Evolutionary conservation across 495 filamentous ascomycete genomes (phyloP), one percentile per base, ranked within the genome.

Genomic region (Evansstolkia leycettana): DNA sequence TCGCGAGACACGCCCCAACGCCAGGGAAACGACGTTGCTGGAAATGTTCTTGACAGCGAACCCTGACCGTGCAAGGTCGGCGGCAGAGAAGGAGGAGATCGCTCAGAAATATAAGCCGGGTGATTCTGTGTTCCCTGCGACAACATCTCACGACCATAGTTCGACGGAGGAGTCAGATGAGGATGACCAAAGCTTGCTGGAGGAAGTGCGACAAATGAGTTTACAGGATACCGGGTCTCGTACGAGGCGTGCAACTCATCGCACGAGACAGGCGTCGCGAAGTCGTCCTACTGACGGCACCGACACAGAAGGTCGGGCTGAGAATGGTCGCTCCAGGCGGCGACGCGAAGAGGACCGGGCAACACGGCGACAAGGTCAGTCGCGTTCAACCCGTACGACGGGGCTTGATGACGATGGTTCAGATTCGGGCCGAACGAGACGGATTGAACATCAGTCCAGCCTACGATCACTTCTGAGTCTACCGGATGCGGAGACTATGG

Each of bases 371-470:
- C 48, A 51, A 5, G 37, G 11, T 12, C 48, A 45, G 19, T 54
- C 41, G 2, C 34, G 26, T 7, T 23, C 20, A 5, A 9, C 20
- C 4, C 20, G 20, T 23, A 23, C 20, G 20, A 4, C 4, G 20
- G 28, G 11, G 4, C 28, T 6, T 4, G 5, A 5, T 4, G 11
- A n/a, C 11, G 11, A 15, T n/a, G 34, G 4, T 5, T 16, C 30
- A 24, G 24, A 15, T 28, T 38, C 34, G 11, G 26, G 50, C 43
- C 47, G 41, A 31, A 39, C 45, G 24, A 45, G 80, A 38, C 78
- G 73, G 26, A 64, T 94, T 32, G 82, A 84, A 51, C 87, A 94
- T 43, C 87, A 94, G 58, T 76, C 80, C 0, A 90, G 84, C 40
- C 63, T 94, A 44, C 66, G 87, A 37, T 89, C 79, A n/a, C 48